phyloP scores from a whole-genome alignment of 179 eudicot genomes.

The Nepenthes alata region DNA sequence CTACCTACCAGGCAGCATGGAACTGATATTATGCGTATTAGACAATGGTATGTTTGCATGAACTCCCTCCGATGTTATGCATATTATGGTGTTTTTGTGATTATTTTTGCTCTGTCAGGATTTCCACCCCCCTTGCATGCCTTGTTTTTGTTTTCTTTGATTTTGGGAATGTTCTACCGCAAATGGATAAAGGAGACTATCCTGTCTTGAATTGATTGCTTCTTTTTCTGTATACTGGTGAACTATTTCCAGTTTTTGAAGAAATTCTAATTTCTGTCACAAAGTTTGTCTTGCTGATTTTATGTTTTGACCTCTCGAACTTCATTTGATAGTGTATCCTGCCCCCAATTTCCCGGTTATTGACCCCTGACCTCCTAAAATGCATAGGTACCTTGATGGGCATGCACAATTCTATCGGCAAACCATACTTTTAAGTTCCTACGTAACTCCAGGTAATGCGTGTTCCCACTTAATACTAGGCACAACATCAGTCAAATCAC shows the following conservation, averaged over 20 bases:
- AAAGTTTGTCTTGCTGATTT: no score
- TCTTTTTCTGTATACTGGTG: no score
- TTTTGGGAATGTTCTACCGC: no score
- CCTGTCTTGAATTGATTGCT: no score
- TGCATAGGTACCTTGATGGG: constrained; percentile 66
- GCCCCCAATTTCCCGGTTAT: no score
- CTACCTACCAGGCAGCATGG: constrained; percentile 68
- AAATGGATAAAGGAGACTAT: no score
- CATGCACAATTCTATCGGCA: constrained; percentile 86
- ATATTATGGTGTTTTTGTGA: background rate
- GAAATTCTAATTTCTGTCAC: no score
- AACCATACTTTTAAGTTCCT: constrained; percentile 66
- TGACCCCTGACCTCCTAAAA: background rate
- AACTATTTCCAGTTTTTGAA: no score
- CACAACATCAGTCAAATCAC: background rate
- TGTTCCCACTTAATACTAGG: background rate
- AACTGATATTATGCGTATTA: constrained; percentile 86
- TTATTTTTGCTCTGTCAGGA: constrained; percentile 1
- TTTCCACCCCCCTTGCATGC: background rate
- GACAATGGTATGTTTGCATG: constrained; percentile 50
- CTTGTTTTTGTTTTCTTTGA: no score
- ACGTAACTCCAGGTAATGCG: constrained; percentile 64
- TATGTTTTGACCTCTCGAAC: no score
- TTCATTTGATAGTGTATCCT: no score
- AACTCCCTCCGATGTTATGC: constrained; percentile 2